Conservation (phyloP, 345 rosid species). For the Trapa incisa region DNA sequence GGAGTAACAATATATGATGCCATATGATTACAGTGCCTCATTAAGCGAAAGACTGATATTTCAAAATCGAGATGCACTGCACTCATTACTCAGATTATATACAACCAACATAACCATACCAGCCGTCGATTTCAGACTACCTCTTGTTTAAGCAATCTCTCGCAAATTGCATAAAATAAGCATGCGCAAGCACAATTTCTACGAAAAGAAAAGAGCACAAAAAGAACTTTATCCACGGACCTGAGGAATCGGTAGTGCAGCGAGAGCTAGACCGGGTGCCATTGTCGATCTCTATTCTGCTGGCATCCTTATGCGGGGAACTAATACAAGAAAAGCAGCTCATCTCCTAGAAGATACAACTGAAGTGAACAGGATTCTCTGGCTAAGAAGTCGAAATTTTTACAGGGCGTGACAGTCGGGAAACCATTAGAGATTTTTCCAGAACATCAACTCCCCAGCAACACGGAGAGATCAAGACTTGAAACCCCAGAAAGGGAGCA, state of each 20-base stretch:
- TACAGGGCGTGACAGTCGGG: not conserved
- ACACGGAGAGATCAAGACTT: conserved; percentile 10
- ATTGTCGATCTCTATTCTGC: conserved; percentile 54
- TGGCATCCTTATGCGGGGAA: conserved; percentile 34
- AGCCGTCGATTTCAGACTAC: conserved; percentile 20
- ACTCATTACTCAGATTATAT: not conserved
- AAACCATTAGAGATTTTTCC: not conserved
- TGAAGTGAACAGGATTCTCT: not conserved
- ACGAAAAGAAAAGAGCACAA: not conserved
- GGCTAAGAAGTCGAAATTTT: not conserved
- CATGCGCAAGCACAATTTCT: not conserved
- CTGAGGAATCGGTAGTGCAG: conserved; percentile 33
- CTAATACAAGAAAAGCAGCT: conserved; percentile 76
- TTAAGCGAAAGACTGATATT: not conserved
- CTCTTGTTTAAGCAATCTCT: conserved; percentile 1
- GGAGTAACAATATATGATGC: not conserved
- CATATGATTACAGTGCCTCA: not conserved
- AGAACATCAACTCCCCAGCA: not conserved
- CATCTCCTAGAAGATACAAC: conserved; percentile 25
- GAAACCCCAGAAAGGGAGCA: conserved; percentile 4
- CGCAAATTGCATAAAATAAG: not conserved
- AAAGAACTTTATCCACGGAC: conserved; percentile 12
- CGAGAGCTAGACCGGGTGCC: conserved; percentile 37
- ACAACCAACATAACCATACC: conserved; percentile 18
- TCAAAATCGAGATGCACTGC: not conserved